Evolutionary conservation across 2,329 filamentous ascomycete genomes (phyloP), one percentile per base, ranked within the genome.

Genomic region (Paecilomyces dactylethromorphus): DNA sequence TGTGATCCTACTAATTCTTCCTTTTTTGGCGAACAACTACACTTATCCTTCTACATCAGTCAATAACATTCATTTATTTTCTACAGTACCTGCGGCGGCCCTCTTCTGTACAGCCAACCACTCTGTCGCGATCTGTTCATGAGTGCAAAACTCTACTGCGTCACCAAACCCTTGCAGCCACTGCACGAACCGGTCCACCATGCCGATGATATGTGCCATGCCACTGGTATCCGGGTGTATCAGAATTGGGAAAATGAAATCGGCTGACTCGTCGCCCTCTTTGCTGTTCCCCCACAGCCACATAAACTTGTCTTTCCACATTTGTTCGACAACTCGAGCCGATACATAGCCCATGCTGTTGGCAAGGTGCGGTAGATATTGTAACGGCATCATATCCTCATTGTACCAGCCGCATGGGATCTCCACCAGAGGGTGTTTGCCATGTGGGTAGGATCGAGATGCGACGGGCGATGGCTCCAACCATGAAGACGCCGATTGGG

Each of bases 161-260:
- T 74, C 73, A 3, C 74, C 77, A 63, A 73, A 74, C 3, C 63
- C 66, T 66, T 74, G 69, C 62, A 82, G 29, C 76, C 78, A 82
- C 56, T 56, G 63, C 56, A 82, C 66, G 55, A 81, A 74, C 54
- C 76, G 70, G 65, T 78, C 73, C 7, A 79, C 60, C 79, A 81
- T 81, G 0, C 79, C 79, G 59, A 82, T 77, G 1, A 84, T 74
- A 71, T 83, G 81, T 53, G 80, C 78, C 77, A 82, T 80, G 0
- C 81, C 81, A 62, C 76, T 81, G 6, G 78, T 82, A 68, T 82
- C 80, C 2, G 80, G 80, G 69, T 82, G 80, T 60, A 82, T 61
- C 1, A 81, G 72, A 29, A 82, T 66, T 32, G 76, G 76, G 56
- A 81, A 81, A 0, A 81, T 67, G 54, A 77, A 71, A 33, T 72